Conservation (phyloP, 306 rosid genomes). For the Datisca glomerata region DNA sequence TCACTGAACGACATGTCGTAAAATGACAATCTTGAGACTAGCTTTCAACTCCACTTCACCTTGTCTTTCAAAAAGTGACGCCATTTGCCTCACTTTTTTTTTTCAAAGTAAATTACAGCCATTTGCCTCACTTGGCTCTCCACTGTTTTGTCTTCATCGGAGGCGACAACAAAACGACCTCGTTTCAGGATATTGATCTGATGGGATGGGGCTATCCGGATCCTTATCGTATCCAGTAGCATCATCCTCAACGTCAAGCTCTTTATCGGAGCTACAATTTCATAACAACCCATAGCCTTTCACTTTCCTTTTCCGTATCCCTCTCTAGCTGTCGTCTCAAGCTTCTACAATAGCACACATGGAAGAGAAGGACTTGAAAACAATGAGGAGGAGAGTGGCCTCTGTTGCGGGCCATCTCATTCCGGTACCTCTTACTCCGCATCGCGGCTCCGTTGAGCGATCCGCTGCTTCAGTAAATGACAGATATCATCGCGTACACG, state of each 20-base stretch:
- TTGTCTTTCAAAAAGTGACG: no score
- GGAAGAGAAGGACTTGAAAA: conserved; percentile 30
- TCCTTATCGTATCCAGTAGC: conserved; percentile 10
- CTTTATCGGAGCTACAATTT: background rate
- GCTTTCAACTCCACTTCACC: no score
- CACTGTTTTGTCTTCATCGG: no score
- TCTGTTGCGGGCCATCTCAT: conserved; percentile 44
- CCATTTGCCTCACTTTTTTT: no score
- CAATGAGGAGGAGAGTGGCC: conserved; percentile 41
- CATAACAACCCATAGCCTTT: background rate
- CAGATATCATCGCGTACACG: conserved; percentile 51
- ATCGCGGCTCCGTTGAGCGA: conserved; percentile 10
- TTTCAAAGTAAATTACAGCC: no score
- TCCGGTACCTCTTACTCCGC: conserved; percentile 10
- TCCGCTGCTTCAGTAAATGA: conserved; percentile 31
- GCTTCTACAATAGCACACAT: conserved; percentile 16
- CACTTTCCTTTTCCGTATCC: background rate
- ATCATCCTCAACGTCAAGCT: background rate
- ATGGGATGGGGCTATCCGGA: background rate
- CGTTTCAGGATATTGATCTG: no score
- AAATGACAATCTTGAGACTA: no score
- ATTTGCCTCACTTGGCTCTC: no score
- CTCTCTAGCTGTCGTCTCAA: background rate
- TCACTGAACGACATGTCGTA: no score
- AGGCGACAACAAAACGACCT: no score